Evolutionary conservation across 2,329 filamentous ascomycete species (phyloP).

Genomic region (Aspergillus sp.): DNA sequence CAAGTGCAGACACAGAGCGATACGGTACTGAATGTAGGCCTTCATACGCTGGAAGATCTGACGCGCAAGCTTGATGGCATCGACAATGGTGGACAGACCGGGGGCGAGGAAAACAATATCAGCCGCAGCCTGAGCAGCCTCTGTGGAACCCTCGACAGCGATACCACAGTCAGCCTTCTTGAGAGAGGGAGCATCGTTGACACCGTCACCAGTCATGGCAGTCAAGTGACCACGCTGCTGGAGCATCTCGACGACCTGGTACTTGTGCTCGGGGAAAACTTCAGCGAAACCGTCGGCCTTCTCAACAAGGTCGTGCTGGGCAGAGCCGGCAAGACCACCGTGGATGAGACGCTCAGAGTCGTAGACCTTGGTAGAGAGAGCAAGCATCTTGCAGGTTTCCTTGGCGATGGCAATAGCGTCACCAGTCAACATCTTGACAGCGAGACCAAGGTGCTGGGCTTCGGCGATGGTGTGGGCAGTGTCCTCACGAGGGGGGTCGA

Average conservation of each 20-base stretch:
- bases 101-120: constrained; percentile 71
- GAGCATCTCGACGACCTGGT: constrained; percentile 68
- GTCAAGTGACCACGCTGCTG: constrained; percentile 67
- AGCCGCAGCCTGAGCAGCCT: constrained; percentile 65
- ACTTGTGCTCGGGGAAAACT: constrained; percentile 70
- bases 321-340: constrained; percentile 65
- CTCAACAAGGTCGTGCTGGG: constrained; percentile 70
- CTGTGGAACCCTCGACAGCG: constrained; percentile 64
- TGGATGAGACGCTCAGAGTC: constrained; percentile 72
- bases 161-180: constrained; percentile 72
- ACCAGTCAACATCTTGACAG: constrained; percentile 76
- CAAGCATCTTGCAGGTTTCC: constrained; percentile 77
- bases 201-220: constrained; percentile 71
- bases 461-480: constrained; percentile 72
- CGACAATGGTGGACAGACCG: constrained; percentile 63
- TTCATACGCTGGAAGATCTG: constrained; percentile 76
- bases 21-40: constrained; percentile 70
- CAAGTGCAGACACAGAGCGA: constrained; percentile 65
- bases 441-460: constrained; percentile 67
- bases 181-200: constrained; percentile 66
- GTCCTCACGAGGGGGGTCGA: constrained; percentile 71
- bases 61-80: constrained; percentile 66
- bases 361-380: constrained; percentile 73
- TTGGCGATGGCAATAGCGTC: constrained; percentile 73
- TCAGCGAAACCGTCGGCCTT: constrained; percentile 67